Base-by-base conservation (phyloP, 345 rosid species). In the Hypericum perforatum region DNA sequence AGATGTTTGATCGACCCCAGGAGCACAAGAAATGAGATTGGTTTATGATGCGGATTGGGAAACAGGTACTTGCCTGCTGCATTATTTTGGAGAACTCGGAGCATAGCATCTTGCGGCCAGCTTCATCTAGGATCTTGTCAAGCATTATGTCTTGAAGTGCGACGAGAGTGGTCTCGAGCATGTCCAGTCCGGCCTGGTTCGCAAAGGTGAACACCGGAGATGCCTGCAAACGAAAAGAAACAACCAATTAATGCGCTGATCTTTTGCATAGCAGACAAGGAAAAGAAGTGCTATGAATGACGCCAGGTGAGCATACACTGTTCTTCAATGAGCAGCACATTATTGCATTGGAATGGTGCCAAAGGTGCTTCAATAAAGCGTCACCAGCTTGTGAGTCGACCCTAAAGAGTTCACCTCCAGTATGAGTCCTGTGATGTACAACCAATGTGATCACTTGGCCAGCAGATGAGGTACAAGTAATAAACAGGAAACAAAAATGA, bases 71-170 rank as follows among this genome's bases (percentile, higher is more conserved):
- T 70, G 86, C 98, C 92, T 91, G 96, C 52, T 91, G 96, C 95
- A 82, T 81, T 62, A 91, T 82, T 78, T 81, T 82, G 7, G 95
- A 60, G 80, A 91, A 87, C 77, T 84, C 95, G 0, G 78, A 67
- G 74, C 82, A 91, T 13, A 87, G 85, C 61, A 65, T 63, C 74
- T 85, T 91, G 50, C 80, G 73, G 15, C 95, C 92, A 43, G 80
- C 66, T 63, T 87, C 96, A 29, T 87, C 84, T 0, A 87, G 79
- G 42, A 81, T 83, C 80, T 85, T 87, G 75, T 91, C 96, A 11
- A 91, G 79, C 80, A 73, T 82, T 32, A 91, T 82, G 69, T 87
- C 98, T 68, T 91, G 98, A 66, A 87, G 96, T 41, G 95, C 82
- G 36, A 91, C 80, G 7, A 91, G 78, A 6, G 96, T 0, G 84